Evolutionary conservation across 805 yeast genomes (phyloP), one percentile per base, ranked within the genome.

Genomic region (Millerago galiae): DNA sequence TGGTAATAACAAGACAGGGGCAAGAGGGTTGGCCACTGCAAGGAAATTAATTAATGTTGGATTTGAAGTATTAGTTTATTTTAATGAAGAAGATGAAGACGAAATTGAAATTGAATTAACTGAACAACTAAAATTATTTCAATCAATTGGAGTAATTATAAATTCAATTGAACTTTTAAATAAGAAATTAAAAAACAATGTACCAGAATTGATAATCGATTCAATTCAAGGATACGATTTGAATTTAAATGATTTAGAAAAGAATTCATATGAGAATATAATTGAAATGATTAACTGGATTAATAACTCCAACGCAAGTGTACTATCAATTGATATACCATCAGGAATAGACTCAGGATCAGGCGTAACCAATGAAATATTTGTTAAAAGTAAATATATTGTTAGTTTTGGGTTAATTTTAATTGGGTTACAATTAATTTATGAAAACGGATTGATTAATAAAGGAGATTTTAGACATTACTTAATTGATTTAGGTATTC

Each of bases 191-290:
- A 30, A 59, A 68, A 50, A 66, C 58, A 11, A 72, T 2, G 93
- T 95, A 0, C 77, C 85, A 13, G 95, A 88, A 56, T 67, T 89
- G 46, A 74, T 88, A 9, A 56, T 89, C 15, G 97, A 89, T 60
- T 93, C 89, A 1, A 67, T 89, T 51, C 95, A 85, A 57, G 96
- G 96, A 1, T 82, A 77, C 50, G 93, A 86, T 52, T 74, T 78
- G 18, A 83, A 75, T 42, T 61, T 85, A 40, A 72, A 72, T 27
- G 93, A 84, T 57, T 60, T 81, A 53, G 41, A 58, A 55, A 61
- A 53, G 3, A 49, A 43, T 2, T 81, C 75, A 40, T 49, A 70
- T 16, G 53, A 61, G 18, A 52, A 54, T 17, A 68, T 75, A 9
- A 56, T 59, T 25, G 62, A 67, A 28, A 60, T 86, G 15, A 74